phyloP scores from a whole-genome alignment of 1,284 basidiomycete genomes.

The Heliocybe sulcata region DNA sequence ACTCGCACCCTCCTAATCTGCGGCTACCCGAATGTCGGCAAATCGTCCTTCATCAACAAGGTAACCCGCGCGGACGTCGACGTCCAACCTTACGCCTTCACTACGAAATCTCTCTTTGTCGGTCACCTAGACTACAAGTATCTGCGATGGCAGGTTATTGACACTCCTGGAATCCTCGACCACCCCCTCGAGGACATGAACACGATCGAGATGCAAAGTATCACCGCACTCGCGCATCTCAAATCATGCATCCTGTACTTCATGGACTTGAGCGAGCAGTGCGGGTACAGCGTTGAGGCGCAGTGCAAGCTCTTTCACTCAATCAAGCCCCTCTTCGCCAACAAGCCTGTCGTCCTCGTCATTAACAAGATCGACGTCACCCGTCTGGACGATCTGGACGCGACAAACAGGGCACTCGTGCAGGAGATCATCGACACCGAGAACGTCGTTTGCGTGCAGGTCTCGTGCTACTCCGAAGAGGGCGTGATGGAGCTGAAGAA shows the following conservation, averaged over 20 bases:
- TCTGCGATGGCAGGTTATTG: constrained; percentile 96
- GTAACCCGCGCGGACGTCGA: constrained; percentile 96
- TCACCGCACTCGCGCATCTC: constrained; percentile 91
- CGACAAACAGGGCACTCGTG: constrained; percentile 71
- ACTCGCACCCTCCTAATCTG: constrained; percentile 95
- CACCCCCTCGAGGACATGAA: constrained; percentile 98
- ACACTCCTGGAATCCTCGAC: constrained; percentile 89
- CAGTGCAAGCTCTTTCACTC: constrained; percentile 98
- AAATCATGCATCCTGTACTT: constrained; percentile 92
- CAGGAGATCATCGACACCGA: constrained; percentile 79
- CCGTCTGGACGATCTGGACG: constrained; percentile 73
- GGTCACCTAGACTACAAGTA: constrained; percentile 98
- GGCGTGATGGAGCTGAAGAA: constrained; percentile 95
- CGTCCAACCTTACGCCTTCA: constrained; percentile 97
- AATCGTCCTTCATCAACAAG: constrained; percentile 97
- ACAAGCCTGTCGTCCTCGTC: constrained; percentile 88
- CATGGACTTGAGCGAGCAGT: constrained; percentile 96
- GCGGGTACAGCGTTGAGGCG: constrained; percentile 91
- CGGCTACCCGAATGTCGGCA: constrained; percentile 96
- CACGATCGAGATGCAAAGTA: constrained; percentile 98
- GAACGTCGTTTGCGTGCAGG: constrained; percentile 69
- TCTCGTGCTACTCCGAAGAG: constrained; percentile 92
- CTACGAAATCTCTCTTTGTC: constrained; percentile 94
- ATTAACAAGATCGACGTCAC: constrained; percentile 95
- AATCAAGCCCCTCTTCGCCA: constrained; percentile 91